Evolutionary conservation across 257 asterid genomes (phyloP).

Genomic region (Primulina huaijiensis): DNA sequence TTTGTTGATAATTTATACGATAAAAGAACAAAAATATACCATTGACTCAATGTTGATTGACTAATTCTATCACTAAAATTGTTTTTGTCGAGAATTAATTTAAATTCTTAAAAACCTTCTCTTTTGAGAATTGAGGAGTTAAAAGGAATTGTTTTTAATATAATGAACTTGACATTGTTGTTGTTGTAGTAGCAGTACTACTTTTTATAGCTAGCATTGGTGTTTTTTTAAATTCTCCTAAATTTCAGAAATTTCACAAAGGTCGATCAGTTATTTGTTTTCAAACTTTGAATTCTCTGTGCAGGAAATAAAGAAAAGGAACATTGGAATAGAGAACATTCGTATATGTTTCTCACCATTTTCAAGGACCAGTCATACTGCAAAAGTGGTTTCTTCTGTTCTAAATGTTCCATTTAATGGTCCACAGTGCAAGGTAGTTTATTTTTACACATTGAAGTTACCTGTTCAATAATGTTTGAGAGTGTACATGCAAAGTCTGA

Average conservation of each 20-base stretch:
- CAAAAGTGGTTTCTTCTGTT: constrained; percentile 70
- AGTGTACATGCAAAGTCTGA: constrained; percentile 14
- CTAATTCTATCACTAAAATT: too few relatives aligned
- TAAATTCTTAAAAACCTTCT: too few relatives aligned
- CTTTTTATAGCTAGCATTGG: too few relatives aligned
- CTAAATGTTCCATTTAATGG: constrained; percentile 67
- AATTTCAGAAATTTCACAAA: neutral
- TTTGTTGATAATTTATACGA: too few relatives aligned
- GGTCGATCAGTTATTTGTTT: neutral
- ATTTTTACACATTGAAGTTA: neutral
- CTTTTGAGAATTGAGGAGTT: neutral
- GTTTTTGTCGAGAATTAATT: neutral
- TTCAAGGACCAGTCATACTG: constrained; percentile 88
- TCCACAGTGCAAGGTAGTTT: constrained; percentile 66
- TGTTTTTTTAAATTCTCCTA: too few relatives aligned
- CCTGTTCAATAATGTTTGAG: constrained; percentile 1
- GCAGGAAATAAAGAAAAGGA: constrained; percentile 58
- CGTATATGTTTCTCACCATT: constrained; percentile 95
- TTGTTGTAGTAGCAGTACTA: neutral
- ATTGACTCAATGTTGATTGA: too few relatives aligned
- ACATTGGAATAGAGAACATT: constrained; percentile 48
- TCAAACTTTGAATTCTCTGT: constrained; percentile 14
- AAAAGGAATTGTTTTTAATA: too few relatives aligned
- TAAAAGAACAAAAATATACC: too few relatives aligned
- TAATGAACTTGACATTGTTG: neutral